These are phyloP conservation scores for Cutaneotrichosporon cutaneum DNA, from an alignment of 1,284 basidiomycete species.

Conservation along the genomic window DNA sequence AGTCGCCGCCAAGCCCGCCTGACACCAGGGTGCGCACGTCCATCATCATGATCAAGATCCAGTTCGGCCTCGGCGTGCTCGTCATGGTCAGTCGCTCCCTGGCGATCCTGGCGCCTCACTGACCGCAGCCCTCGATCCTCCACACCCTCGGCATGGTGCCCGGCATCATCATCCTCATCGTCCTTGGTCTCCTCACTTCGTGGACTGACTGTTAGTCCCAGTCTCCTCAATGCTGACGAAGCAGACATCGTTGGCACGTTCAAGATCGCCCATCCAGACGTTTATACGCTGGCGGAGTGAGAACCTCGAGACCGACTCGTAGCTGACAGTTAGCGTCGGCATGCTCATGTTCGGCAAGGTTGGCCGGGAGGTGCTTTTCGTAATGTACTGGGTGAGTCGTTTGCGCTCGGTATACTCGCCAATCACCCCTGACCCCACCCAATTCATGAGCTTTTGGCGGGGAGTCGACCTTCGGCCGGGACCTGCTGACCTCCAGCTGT, in stretches of 20 bases:
- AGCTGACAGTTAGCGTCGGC: slow-evolving; percentile 18
- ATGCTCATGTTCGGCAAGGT: slow-evolving; percentile 27
- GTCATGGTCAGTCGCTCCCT: slow-evolving; percentile 21
- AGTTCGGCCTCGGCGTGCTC: slow-evolving; percentile 47
- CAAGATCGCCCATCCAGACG: slow-evolving; percentile 24
- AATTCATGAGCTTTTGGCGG: not conserved
- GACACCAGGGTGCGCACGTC: slow-evolving; percentile 33
- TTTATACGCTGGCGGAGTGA: slow-evolving; percentile 14
- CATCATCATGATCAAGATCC: slow-evolving; percentile 42
- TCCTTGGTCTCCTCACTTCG: slow-evolving; percentile 33
- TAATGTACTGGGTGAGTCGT: slow-evolving; percentile 26
- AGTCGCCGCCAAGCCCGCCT: not conserved
- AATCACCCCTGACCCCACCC: slow-evolving; percentile 3
- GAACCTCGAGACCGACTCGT: too few relatives aligned
- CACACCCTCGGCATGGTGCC: slow-evolving; percentile 36
- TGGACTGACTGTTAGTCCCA: slow-evolving; percentile 22
- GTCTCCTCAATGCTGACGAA: too few relatives aligned
- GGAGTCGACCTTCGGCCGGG: too few relatives aligned
- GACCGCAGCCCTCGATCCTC: slow-evolving; percentile 28
- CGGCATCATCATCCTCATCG: slow-evolving; percentile 35
- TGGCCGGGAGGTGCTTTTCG: slow-evolving; percentile 33
- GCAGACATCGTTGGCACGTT: slow-evolving; percentile 22
- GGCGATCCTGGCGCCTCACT: too few relatives aligned
- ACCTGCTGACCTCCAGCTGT: slow-evolving; percentile 16
- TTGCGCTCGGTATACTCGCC: not conserved